These are phyloP conservation scores for Didymella arachidicola DNA, from an alignment of 2,329 filamentous ascomycete genomes.

Conservation along the genomic window DNA sequence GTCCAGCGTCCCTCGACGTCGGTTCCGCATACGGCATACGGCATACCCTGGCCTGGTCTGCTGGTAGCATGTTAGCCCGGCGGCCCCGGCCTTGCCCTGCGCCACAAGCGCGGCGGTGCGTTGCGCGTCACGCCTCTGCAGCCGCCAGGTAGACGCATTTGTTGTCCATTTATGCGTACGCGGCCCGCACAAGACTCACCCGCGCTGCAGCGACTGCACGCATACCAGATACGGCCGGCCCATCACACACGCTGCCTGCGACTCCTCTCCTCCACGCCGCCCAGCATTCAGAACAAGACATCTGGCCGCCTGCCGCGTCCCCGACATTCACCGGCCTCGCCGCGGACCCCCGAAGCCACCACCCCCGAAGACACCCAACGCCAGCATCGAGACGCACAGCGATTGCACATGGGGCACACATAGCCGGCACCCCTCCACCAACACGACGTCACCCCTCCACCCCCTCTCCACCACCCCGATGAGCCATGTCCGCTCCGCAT, in stretches of 20 bases:
- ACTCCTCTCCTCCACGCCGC: not conserved
- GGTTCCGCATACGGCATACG: constrained; percentile 6
- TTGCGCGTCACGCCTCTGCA: not conserved
- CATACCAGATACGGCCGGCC: not conserved
- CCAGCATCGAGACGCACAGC: constrained; percentile 9
- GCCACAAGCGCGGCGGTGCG: constrained; percentile 13
- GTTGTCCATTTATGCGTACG: not conserved
- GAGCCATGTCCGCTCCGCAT: constrained; percentile 57
- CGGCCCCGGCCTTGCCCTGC: constrained; percentile 6
- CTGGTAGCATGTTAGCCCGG: not conserved
- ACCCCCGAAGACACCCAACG: constrained; percentile 11
- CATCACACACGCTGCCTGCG: not conserved
- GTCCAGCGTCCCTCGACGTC: constrained; percentile 25
- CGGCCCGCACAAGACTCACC: not conserved
- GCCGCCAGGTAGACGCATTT: constrained; percentile 16
- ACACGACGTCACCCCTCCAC: not conserved
- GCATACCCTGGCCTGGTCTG: constrained; percentile 7
- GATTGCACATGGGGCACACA: constrained; percentile 4
- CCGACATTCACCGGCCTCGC: constrained; percentile 13
- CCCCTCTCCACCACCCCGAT: constrained; percentile 28
- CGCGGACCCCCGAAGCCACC: constrained; percentile 39
- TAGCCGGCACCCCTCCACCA: not conserved
- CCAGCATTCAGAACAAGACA: constrained; percentile 6
- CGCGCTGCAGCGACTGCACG: not conserved
- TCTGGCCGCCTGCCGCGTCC: constrained; percentile 9